Base-by-base conservation (phyloP, 1,139 yeast genomes). In the Yamadazyma atlantica region DNA sequence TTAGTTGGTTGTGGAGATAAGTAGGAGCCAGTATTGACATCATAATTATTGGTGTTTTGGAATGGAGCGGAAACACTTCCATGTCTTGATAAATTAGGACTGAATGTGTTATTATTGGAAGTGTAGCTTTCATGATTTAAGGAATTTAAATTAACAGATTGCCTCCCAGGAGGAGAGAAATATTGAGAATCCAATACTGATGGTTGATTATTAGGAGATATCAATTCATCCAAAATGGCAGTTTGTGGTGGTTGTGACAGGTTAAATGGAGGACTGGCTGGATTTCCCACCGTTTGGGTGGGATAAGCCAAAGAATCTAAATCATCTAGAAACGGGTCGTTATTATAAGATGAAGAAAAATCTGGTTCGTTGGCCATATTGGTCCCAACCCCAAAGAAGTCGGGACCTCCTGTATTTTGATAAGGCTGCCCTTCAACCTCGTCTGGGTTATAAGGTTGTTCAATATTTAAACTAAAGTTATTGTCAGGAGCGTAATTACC, bases 111-210 rank as follows among this genome's bases (percentile, higher is more conserved):
- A 33, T 50, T 49, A 22, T 36, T 39, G 17, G 15, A 9, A 16
- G 15, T 28, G 16, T 18, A 16, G n/a, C 11, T 11, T 12, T 12
- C 15, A 13, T 32, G 28, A 17, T 32, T 33, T 22, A 42, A 38
- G 4, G 38, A 27, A 19, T 36, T 36, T 11, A 40, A 23, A 35
- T 42, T 40, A 24, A 40, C 22, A 6, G 46, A 30, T 26, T 43
- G 47, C 35, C 51, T 58, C 13, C 52, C 56, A 4, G 69, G 62
- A 3, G 75, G 75, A 1, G 74, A 67, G 40, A 70, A 70, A 48
- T 68, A 69, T 42, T 67, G 73, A 5, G 73, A 63, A 36, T 62
- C 66, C 34, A 67, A 49, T 36, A 63, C 67, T 33, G 57, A 41
- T 30, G 46, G 43, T 35, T 50, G 44, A 16, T 41, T 45, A 36